A percentile compares a stretch with the other conserved stretches of the same genome.
Evolutionary conservation across 768 basidiomycete genomes (phyloP).

Genomic region (Pleurotus cornucopiae): DNA sequence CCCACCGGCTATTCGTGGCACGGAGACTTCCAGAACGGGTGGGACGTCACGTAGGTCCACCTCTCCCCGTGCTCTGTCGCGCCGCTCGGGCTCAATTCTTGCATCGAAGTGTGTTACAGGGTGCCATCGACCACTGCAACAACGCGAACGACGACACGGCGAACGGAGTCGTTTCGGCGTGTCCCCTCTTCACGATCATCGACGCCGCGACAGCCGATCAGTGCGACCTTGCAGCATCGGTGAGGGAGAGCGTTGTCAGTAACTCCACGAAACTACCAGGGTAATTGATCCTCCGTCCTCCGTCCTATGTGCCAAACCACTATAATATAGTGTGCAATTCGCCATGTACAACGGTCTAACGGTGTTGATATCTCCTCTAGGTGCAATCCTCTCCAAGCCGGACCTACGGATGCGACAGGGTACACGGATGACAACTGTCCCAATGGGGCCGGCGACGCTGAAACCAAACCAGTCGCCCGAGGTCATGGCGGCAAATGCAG

Average conservation of each 20-base stretch:
- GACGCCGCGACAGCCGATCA: constrained; percentile 12
- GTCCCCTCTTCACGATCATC: constrained; percentile 31
- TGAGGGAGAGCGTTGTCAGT: constrained; percentile 23
- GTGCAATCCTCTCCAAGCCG: constrained; percentile 35
- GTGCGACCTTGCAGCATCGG: constrained; percentile 23
- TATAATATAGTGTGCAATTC: too few relatives aligned
- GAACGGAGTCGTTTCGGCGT: constrained; percentile 32
- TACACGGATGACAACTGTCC: constrained; percentile 26
- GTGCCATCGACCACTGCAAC: constrained; percentile 42
- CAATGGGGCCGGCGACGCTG: not conserved
- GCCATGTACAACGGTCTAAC: too few relatives aligned
- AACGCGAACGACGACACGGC: constrained; percentile 33
- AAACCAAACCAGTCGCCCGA: not conserved
- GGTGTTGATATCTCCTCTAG: constrained; percentile 11
- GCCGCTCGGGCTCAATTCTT: too few relatives aligned
- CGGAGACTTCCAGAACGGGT: constrained; percentile 47
- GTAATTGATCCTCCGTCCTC: constrained; percentile 10
- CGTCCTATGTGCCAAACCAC: too few relatives aligned
- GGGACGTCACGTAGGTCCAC: constrained; percentile 31
- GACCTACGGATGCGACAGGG: constrained; percentile 32
- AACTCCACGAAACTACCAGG: constrained; percentile 23
- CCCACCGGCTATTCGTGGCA: constrained; percentile 48
- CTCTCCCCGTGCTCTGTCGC: not conserved
- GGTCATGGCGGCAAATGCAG: not conserved
- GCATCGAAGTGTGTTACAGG: constrained; percentile 31